Percentiles rank a stretch among this genome's conserved stretches.
Evolutionary conservation across 345 rosid genomes (phyloP).

Genomic region (Mallotus nudiflorus): DNA sequence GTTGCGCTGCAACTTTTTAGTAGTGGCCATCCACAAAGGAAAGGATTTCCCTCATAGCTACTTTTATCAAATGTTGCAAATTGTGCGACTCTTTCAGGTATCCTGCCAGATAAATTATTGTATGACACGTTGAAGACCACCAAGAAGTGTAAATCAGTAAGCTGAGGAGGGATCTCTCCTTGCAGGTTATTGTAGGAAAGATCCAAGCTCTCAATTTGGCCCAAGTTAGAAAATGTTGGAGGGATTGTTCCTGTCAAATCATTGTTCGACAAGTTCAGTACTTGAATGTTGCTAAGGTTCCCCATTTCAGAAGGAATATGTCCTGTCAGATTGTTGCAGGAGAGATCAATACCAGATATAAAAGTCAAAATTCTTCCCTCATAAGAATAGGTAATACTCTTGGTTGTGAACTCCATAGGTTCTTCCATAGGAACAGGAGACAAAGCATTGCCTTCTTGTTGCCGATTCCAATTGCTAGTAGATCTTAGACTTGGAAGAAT

Average conservation of each 20-base stretch:
- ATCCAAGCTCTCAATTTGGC: constrained; percentile 38
- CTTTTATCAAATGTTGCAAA: constrained; percentile 22
- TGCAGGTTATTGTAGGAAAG: constrained; percentile 30
- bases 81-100: constrained; percentile 2
- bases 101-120: constrained; percentile 35
- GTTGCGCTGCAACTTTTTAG: neutral
- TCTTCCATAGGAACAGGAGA: no score
- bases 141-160: constrained; percentile 16
- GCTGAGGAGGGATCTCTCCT: constrained; percentile 25
- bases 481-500: constrained; percentile 12
- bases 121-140: constrained; percentile 32
- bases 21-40: constrained; percentile 29
- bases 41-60: constrained; percentile 25
- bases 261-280: constrained; percentile 39
- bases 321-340: constrained; percentile 31
- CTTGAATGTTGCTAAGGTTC: constrained; percentile 7
- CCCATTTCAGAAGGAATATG: constrained; percentile 23
- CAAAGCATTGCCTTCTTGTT: no score
- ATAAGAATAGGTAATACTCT: neutral
- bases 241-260: constrained; percentile 34
- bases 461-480: neutral
- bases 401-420: neutral
- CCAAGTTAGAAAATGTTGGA: constrained; percentile 19
- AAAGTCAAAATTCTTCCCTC: neutral
- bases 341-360: constrained; percentile 42